Evolutionary conservation across 2,329 filamentous ascomycete species (phyloP), one percentile per base, ranked within the genome.

Genomic region (Claviceps humidiphila): DNA sequence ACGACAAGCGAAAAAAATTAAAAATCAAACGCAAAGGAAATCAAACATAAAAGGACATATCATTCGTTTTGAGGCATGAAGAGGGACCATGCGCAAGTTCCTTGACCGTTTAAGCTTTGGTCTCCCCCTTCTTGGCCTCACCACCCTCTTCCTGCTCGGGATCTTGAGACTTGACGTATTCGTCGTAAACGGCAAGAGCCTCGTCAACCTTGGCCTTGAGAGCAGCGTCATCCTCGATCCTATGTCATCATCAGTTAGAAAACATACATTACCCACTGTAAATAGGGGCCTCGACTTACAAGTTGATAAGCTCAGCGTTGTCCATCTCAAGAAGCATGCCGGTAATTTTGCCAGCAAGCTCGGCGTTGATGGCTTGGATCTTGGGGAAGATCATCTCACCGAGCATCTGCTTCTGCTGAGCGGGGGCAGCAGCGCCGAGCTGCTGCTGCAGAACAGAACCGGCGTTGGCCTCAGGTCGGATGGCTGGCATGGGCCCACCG

Each of bases 311-410:
- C 76, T 98, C 93, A 53, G 78, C 69, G 73, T 97, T 97, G 64
- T 97, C 93, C 93, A 98, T 98, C 81, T 98, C 93, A 63, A 98
- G 74, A 64, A 98, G 85, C 93, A 98, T 98, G 74, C 93, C 93
- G 56, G 93, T 98, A 71, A 98, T 97, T 84, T 98, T 98, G 68
- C 93, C 93, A 57, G 93, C 93, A 64, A 98, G 79, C 64, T 96
- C 90, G 55, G 89, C 87, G 76, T 98, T 93, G 72, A 95, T 84
- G 60, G 81, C 82, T 71, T 90, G 84, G 65, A 98, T 97, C 85
- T 97, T 98, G 67, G 93, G 93, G 80, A 97, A 98, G 63, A 98
- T 86, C 61, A 89, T 84, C 75, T 98, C 93, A 69, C 93, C 93
- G 52, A 98, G 83, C 71, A 97, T 88, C 79, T 98, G 93, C 83